Conservation (phyloP, 2,329 filamentous ascomycete species). For the Diaporthe citrichinensis region DNA sequence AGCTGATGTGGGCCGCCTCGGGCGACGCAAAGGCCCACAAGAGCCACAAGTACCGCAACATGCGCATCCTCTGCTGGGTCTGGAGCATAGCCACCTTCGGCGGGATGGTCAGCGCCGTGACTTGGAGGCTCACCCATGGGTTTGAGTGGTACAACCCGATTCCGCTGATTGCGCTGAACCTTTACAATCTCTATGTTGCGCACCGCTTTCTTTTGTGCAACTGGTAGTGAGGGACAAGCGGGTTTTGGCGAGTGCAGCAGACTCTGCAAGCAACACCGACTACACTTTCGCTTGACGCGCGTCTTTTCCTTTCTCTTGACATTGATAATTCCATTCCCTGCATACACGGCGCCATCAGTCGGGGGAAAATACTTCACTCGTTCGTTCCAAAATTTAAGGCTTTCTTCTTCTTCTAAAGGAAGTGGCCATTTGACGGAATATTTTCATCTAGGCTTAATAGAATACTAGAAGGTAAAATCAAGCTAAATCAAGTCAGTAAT, state of each 20-base stretch:
- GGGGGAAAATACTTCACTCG: not conserved
- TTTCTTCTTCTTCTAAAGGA: not conserved
- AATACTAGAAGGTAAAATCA: not conserved
- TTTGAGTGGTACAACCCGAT: conserved; percentile 57
- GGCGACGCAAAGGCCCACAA: conserved; percentile 57
- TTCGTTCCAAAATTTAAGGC: not conserved
- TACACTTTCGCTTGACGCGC: too few relatives aligned
- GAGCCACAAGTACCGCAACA: conserved; percentile 59
- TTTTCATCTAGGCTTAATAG: not conserved
- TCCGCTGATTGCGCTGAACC: conserved; percentile 54
- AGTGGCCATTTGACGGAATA: accelerated
- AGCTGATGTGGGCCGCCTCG: conserved; percentile 56
- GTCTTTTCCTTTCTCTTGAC: not conserved
- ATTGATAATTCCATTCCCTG: not conserved
- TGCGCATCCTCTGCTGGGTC: conserved; percentile 55
- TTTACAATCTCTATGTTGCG: conserved; percentile 56
- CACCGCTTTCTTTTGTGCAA: conserved; percentile 56
- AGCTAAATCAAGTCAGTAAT: too few relatives aligned
- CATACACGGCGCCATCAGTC: not conserved
- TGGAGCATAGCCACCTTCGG: conserved; percentile 54
- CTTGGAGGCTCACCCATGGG: conserved; percentile 51
- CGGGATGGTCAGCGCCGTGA: conserved; percentile 52
- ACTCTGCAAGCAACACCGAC: too few relatives aligned
- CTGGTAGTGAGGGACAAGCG: conserved; percentile 40
- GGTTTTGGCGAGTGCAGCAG: not conserved